Conservation (phyloP, 2,329 filamentous ascomycete species). For the Colletotrichum coccodes region DNA sequence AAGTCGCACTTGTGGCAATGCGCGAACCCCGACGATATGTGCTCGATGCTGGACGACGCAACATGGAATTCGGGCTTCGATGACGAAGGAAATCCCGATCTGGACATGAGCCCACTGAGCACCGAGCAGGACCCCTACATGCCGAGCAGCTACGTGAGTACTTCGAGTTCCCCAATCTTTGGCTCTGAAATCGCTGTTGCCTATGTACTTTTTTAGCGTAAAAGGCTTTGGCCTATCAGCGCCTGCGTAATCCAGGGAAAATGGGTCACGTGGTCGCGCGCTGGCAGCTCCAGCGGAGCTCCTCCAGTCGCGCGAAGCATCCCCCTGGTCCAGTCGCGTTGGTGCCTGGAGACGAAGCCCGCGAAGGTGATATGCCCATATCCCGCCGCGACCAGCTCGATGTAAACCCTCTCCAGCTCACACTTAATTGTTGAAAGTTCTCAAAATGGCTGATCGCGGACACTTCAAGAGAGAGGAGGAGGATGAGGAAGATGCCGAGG, state of each 20-base stretch:
- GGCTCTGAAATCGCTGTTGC: background rate
- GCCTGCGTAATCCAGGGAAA: constrained; percentile 14
- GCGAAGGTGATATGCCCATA: background rate
- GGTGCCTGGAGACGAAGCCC: constrained; percentile 26
- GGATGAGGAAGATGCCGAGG: constrained; percentile 66
- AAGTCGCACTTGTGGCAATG: constrained; percentile 20
- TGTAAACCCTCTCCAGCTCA: background rate
- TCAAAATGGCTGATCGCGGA: constrained; percentile 47
- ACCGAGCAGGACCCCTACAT: constrained; percentile 19
- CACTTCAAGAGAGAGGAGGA: constrained; percentile 66
- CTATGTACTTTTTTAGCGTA: background rate
- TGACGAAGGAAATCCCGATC: constrained; percentile 33
- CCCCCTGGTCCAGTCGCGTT: constrained; percentile 15
- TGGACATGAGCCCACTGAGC: constrained; percentile 5
- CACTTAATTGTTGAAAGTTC: background rate
- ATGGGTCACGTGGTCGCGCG: constrained; percentile 32
- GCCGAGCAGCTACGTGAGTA: constrained; percentile 8
- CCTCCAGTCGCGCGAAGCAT: background rate
- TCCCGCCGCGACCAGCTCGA: background rate
- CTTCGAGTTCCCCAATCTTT: background rate
- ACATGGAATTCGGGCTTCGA: constrained; percentile 24
- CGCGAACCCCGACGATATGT: constrained; percentile 15
- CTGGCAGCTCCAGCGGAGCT: background rate
- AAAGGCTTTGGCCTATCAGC: background rate
- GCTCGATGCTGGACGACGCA: constrained; percentile 7